Percentiles rank a stretch among this genome's conserved stretches.
These are phyloP conservation scores for Penicillium egyptiacum DNA, from an alignment of 495 filamentous ascomycete species.

Conservation along the genomic window DNA sequence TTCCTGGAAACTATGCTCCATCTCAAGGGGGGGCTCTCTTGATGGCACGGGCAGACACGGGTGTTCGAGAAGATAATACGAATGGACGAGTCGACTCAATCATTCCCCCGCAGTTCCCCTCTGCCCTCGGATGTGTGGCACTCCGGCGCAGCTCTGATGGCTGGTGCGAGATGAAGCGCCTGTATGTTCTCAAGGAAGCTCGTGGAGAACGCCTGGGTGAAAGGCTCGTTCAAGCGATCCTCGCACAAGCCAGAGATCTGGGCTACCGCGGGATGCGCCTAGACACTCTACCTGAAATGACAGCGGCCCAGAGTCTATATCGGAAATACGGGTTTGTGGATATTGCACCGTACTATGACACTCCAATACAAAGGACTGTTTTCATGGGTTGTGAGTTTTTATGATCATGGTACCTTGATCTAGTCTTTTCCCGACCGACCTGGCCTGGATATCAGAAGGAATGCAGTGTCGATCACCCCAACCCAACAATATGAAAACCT, in stretches of 20 bases:
- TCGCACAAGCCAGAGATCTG: slow-evolving; percentile 44
- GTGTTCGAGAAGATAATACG: not conserved
- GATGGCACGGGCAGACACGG: slow-evolving; percentile 38
- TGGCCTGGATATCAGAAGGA: not conserved
- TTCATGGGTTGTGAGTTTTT: slow-evolving; percentile 37
- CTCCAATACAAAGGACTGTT: slow-evolving; percentile 50
- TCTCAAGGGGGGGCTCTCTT: slow-evolving; percentile 46
- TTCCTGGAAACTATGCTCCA: slow-evolving; percentile 56
- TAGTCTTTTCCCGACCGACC: not conserved
- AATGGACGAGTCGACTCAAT: not conserved
- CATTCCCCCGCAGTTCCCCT: not conserved
- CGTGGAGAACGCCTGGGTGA: slow-evolving; percentile 52
- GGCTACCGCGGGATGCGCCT: slow-evolving; percentile 57
- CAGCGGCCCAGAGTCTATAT: slow-evolving; percentile 52
- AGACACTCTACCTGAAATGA: slow-evolving; percentile 59
- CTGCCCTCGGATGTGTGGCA: slow-evolving; percentile 53
- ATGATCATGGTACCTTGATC: not conserved
- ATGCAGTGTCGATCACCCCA: not conserved
- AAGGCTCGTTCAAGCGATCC: slow-evolving; percentile 42
- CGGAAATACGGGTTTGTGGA: slow-evolving; percentile 51
- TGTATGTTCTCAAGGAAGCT: slow-evolving; percentile 49
- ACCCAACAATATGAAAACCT: slow-evolving; percentile 1
- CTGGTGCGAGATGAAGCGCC: slow-evolving; percentile 62
- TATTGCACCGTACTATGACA: slow-evolving; percentile 57
- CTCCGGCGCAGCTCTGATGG: slow-evolving; percentile 15